phyloP scores from a whole-genome alignment of 192 early-diverging fungal species.

The Coemansia sp. region DNA sequence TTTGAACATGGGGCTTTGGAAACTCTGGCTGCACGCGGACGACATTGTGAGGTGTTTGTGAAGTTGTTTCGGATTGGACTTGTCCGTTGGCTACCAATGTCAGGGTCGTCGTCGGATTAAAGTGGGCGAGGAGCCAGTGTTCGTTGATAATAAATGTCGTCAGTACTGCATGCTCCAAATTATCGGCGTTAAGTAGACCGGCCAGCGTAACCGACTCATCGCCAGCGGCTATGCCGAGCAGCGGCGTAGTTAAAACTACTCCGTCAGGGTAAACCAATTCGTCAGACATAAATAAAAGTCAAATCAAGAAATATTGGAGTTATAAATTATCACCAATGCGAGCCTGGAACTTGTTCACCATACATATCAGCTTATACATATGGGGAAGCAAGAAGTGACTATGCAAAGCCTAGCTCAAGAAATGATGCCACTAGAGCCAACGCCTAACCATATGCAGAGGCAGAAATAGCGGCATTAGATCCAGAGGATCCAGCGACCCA shows the following conservation, averaged over 20 bases:
- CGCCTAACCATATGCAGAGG: too few species aligned
- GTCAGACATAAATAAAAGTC: not conserved
- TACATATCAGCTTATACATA: not conserved
- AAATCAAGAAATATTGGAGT: not conserved
- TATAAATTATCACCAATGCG: not conserved
- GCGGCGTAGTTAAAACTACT: constrained; percentile 13
- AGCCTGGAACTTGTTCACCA: not conserved
- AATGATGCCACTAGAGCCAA: too few species aligned
- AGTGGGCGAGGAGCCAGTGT: constrained; percentile 19
- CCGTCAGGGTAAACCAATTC: constrained; percentile 4
- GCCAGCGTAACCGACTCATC: constrained; percentile 10
- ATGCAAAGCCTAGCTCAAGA: too few species aligned
- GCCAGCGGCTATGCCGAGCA: not conserved
- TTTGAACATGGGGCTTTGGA: constrained; percentile 11
- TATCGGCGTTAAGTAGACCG: constrained; percentile 6
- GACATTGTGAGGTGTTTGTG: not conserved
- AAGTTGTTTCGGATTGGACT: not conserved
- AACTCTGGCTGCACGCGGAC: constrained; percentile 9
- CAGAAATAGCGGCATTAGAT: too few species aligned
- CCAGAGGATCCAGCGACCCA: too few species aligned
- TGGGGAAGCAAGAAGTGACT: too few species aligned
- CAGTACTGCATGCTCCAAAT: constrained; percentile 12
- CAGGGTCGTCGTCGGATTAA: not conserved
- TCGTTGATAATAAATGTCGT: constrained; percentile 18
- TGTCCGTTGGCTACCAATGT: constrained; percentile 8